Evolutionary conservation across 352 stramenopile genomes (phyloP).

Genomic region (Globisporangium perplexum): DNA sequence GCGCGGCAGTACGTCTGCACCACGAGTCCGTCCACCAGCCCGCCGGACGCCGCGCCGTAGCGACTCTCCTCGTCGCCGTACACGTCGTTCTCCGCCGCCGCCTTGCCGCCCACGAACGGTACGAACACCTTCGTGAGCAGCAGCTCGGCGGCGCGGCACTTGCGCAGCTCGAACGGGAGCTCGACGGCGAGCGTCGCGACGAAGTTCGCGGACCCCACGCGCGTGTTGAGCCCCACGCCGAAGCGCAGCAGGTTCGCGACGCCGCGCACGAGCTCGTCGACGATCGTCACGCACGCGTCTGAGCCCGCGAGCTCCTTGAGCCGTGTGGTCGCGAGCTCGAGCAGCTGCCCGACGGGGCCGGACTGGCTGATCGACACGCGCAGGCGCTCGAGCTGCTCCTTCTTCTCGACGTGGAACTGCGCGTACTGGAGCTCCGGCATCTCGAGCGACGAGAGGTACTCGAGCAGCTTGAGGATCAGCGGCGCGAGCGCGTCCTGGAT

Average conservation of each 20-base stretch:
- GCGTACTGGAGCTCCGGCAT: slow-evolving; percentile 82
- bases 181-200: slow-evolving; percentile 59
- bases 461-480: slow-evolving; percentile 58
- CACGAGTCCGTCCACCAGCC: slow-evolving; percentile 50
- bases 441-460: slow-evolving; percentile 80
- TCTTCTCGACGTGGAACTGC: slow-evolving; percentile 84
- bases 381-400: slow-evolving; percentile 73
- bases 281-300: slow-evolving; percentile 33
- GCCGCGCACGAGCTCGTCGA: slow-evolving; percentile 45
- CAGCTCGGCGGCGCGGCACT: slow-evolving; percentile 50
- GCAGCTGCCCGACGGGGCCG: slow-evolving; percentile 64
- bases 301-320: slow-evolving; percentile 47
- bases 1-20: slow-evolving; percentile 71
- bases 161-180: slow-evolving; percentile 65
- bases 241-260: slow-evolving; percentile 58
- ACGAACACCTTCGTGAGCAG: slow-evolving; percentile 51
- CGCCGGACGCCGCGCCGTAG: slow-evolving; percentile 23
- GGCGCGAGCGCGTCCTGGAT: slow-evolving; percentile 52
- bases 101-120: slow-evolving; percentile 51
- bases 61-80: slow-evolving; percentile 61
- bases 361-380: slow-evolving; percentile 72
- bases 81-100: slow-evolving; percentile 59
- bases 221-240: slow-evolving; percentile 77
- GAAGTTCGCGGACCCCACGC: slow-evolving; percentile 75
- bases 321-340: slow-evolving; percentile 49